Evolutionary conservation across 495 filamentous ascomycete species (phyloP).

Genomic region (Trichoderma orchidacearum): DNA sequence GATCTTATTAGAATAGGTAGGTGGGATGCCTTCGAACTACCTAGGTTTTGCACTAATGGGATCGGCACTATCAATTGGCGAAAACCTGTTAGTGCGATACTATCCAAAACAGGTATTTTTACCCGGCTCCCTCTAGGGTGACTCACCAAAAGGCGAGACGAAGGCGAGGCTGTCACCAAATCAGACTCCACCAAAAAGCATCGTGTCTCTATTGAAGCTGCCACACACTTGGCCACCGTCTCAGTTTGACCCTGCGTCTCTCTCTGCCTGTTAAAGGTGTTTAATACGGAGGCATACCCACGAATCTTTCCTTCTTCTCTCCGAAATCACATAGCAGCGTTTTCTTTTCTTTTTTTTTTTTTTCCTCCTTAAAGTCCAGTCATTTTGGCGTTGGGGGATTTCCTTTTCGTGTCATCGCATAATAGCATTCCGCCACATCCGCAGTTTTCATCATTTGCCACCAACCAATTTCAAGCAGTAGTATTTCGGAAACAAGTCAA

Average conservation of each 20-base stretch:
- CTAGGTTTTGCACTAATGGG: background rate
- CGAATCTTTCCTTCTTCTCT: background rate
- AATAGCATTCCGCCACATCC: background rate
- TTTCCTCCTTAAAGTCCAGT: no score
- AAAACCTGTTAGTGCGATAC: background rate
- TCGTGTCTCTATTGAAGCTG: no score
- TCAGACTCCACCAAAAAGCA: no score
- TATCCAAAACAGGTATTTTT: background rate
- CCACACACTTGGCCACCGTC: no score
- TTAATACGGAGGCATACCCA: no score
- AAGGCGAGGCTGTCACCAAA: background rate
- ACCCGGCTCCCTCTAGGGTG: no score
- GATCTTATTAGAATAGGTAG: no score
- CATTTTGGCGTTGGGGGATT: background rate
- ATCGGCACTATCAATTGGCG: background rate
- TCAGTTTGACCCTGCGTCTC: no score
- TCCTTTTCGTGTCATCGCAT: background rate
- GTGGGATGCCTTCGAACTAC: background rate
- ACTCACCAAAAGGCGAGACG: no score
- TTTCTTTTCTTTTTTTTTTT: background rate
- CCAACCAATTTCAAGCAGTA: background rate
- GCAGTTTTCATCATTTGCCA: background rate
- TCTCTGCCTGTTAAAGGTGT: no score
- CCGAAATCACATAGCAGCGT: background rate
- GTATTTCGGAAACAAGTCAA: background rate